Base-by-base conservation (phyloP, 108 stramenopile species). In the Skeletonema tropicum region DNA sequence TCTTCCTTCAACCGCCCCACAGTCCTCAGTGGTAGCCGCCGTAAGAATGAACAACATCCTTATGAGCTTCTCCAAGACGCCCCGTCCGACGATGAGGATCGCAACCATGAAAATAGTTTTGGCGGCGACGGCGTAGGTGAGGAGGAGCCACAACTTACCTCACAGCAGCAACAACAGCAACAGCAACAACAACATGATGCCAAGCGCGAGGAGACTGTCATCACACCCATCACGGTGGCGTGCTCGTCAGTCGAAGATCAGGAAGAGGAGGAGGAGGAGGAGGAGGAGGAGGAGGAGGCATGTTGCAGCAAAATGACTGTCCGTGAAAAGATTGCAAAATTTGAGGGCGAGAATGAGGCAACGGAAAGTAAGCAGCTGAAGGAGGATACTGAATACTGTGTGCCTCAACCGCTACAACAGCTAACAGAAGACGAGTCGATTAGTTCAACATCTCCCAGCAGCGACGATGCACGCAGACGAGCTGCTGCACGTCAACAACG, bases 401-500 rank as follows among this genome's bases (percentile, higher is more conserved):
- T 45, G 42, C 42, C 14, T 15, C 42, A 45, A 15, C 42, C 4
- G n/a, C 3, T 3, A 5, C 52, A 55, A 9, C 8, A 55, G n/a
- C 15, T 19, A 5, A 1, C 1, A 49, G 17, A 12, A 15, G 42
- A 45, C 15, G 42, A 45, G 15, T 45, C 42, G 3, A n/a, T n/a
- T 5, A 15, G 15, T 45, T n/a, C 42, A 45, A 15, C 42, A 15
- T n/a, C 52, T 55, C 52, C 52, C 17, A 55, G 52, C 23, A 55
- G 23, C 10, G 52, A 55, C 5, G 52, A 46, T 14, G 57, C 64
- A 12, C 64, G 73, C 1, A 35, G 35, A 10, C 49, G 62, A 46
- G 64, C 73, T 5, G 12, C 66, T 33, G 73, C 73, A 23, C 64
- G 73, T 25, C 73, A 66, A 25, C 61, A 66, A 57, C 52, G 65